Percentiles rank a stretch among this genome's conserved stretches.
phyloP scores from a whole-genome alignment of 495 filamentous ascomycete species.

The Coniosporium apollinis region DNA sequence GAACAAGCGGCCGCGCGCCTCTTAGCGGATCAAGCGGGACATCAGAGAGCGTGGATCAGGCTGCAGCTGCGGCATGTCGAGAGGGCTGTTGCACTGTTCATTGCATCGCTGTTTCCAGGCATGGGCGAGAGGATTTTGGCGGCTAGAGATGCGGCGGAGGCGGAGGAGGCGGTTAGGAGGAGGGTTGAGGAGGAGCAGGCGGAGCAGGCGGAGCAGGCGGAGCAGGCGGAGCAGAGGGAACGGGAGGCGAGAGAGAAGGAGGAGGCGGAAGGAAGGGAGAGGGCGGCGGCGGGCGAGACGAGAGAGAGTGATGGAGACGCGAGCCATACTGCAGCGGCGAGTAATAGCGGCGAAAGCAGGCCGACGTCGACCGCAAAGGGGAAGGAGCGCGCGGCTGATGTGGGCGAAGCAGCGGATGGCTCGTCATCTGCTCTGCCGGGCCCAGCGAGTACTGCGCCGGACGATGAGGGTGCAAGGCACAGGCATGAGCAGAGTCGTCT shows the following conservation, averaged over 20 bases:
- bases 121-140: slow-evolving; percentile 70
- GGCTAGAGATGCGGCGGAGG: slow-evolving; percentile 37
- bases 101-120: slow-evolving; percentile 73
- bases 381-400: no score
- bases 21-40: slow-evolving; percentile 31
- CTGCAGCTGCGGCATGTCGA: slow-evolving; percentile 47
- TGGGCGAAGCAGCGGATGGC: no score
- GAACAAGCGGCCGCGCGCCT: slow-evolving; percentile 37
- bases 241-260: slow-evolving; percentile 28
- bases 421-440: no score
- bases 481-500: no score
- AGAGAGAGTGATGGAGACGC: no score
- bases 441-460: no score
- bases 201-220: slow-evolving; percentile 38
- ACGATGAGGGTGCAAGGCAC: no score
- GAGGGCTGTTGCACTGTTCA: slow-evolving; percentile 60
- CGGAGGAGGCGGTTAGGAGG: no score
- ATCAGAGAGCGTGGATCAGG: slow-evolving; percentile 34
- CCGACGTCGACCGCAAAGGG: no score
- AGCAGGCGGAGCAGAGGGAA: slow-evolving; percentile 31
- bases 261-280: slow-evolving; percentile 18
- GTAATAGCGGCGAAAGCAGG: no score
- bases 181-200: slow-evolving; percentile 10
- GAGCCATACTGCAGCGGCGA: no score
- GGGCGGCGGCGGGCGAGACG: no score